Conservation (phyloP, 208 protist species). For the Herpetomonas muscarum region DNA sequence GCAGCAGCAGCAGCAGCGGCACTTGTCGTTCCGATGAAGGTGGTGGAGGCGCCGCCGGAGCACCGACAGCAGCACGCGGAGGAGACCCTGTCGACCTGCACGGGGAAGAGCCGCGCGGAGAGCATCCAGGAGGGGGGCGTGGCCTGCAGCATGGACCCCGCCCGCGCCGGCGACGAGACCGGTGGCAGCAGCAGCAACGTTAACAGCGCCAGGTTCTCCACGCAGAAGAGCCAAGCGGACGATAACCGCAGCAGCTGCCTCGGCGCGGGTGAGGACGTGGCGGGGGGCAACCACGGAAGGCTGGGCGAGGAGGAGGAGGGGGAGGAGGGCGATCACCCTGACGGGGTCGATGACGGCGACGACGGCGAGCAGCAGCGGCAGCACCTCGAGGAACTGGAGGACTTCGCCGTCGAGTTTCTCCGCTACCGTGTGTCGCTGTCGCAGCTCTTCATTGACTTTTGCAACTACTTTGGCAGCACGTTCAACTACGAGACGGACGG, state of each 20-base stretch:
- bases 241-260: no score
- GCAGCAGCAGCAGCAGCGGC: constrained; percentile 4
- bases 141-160: no score
- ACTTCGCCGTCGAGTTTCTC: constrained; percentile 34
- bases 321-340: not conserved
- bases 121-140: no score
- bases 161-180: not conserved
- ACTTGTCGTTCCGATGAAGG: not conserved
- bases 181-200: constrained; percentile 5
- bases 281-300: not conserved
- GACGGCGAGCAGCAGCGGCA: constrained; percentile 1
- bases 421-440: constrained; percentile 32
- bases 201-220: not conserved
- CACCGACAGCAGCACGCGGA: not conserved
- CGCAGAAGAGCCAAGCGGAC: not conserved
- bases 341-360: not conserved
- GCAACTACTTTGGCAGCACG: constrained; percentile 73
- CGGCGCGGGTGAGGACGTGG: not conserved
- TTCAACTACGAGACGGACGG: constrained; percentile 82
- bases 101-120: no score
- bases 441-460: constrained; percentile 75
- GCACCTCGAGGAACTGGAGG: constrained; percentile 10
- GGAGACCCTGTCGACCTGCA: constrained; percentile 1
- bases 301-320: not conserved
- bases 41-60: not conserved